phyloP scores from a whole-genome alignment of 2,329 filamentous ascomycete species.

The Phialocephala sp. region DNA sequence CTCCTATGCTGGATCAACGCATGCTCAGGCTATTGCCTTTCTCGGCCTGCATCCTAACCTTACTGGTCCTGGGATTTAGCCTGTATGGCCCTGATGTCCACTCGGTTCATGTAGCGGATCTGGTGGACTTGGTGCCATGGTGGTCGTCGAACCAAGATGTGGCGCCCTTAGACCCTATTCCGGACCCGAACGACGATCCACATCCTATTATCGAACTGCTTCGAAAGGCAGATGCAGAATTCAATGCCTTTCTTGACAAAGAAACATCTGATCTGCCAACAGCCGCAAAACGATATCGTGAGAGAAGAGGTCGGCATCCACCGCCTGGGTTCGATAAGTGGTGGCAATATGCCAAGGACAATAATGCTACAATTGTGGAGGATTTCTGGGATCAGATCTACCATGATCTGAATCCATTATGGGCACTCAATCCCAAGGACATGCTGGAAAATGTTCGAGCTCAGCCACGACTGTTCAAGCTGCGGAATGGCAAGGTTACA shows the following conservation, averaged over 20 bases:
- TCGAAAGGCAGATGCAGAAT: constrained; percentile 45
- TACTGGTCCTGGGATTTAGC: constrained; percentile 17
- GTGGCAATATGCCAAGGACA: constrained; percentile 59
- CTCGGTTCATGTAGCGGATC: constrained; percentile 10
- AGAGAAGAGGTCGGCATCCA: constrained; percentile 61
- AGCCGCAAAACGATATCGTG: constrained; percentile 58
- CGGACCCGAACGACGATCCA: constrained; percentile 14
- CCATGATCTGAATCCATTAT: constrained; percentile 55
- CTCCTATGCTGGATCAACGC: constrained; percentile 15
- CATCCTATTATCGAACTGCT: constrained; percentile 55
- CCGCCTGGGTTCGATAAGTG: constrained; percentile 66
- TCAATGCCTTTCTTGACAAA: constrained; percentile 47
- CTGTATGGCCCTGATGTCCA: constrained; percentile 14
- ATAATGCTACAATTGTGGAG: constrained; percentile 60
- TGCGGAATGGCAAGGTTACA: constrained; percentile 58
- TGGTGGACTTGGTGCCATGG: constrained; percentile 8
- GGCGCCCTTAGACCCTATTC: constrained; percentile 4
- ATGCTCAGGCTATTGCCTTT: constrained; percentile 21
- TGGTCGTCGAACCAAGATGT: background rate
- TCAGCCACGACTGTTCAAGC: constrained; percentile 63
- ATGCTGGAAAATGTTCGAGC: constrained; percentile 55
- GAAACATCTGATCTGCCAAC: constrained; percentile 49
- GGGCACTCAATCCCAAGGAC: constrained; percentile 52
- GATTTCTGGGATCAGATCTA: constrained; percentile 63
- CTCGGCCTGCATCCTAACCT: constrained; percentile 18